Evolutionary conservation across 441 rosid genomes (phyloP), one percentile per base, ranked within the genome.

Genomic region (Macaranga tanarius): DNA sequence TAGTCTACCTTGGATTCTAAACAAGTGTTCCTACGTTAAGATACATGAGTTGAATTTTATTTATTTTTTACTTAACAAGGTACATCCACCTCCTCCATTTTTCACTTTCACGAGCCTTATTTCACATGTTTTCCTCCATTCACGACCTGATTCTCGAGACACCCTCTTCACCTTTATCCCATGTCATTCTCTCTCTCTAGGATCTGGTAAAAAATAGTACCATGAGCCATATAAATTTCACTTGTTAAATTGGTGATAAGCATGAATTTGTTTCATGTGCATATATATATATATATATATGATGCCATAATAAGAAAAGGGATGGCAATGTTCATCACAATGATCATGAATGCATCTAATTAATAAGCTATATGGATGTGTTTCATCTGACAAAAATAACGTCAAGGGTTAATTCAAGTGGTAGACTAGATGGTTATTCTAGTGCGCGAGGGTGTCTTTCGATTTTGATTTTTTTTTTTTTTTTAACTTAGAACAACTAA

Each of bases 91-190:
- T 87, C 85, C 65, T 55, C 76, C 87, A 84, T 75, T 86, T 80
- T 65, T 58, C 50, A 79, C 15, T 64, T 74, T 84, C 87, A 84
- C 89, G 85, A 79, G 86, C 79, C 64, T 55, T 22, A 25, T 65
- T 76, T 79, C 85, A 81, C 84, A 76, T 76, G 84, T 67, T 62
- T 66, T 72, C 65, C 76, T 74, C 72, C 71, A 69, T 66, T 69
- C 69, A 57, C 75, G 72, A 71, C 88, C 83, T 86, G 90, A 84
- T 80, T 77, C 92, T 76, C 86, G 85, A 79, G 88, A 48, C 66
- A 50, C 20, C 26, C 59, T n/a, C 72, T 74, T 79, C 86, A 86
- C 80, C 80, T 80, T 79, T 75, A 73, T 84, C 85, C 82, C 89
- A 84, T 83, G 79, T 60, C 67, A 17, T 9, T 47, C 47, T 59